Base-by-base conservation (phyloP, 1,284 basidiomycete genomes). In the Amylostereum chailletii region DNA sequence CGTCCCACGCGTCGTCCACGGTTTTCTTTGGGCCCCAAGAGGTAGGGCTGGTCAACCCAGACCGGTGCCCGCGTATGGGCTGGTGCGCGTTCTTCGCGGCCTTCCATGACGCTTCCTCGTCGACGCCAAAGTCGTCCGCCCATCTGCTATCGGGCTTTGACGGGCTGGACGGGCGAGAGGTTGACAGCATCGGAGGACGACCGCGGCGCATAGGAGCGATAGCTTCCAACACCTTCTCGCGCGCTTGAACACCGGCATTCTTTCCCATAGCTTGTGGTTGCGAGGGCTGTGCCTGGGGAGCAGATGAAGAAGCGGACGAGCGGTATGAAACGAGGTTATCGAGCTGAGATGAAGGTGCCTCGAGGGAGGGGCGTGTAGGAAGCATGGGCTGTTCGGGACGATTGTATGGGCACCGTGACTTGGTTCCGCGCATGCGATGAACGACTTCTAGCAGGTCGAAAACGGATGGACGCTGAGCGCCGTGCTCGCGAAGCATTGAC, bases 401-500 rank as follows among this genome's bases (percentile, higher is more conserved):
- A 10, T 63, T 70, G 58, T 94, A 94, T 39, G 81, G 71, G 60
- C 86, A 86, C 39, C 77, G 76, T 4, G 91, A 90, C 61, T 81
- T 85, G 1, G 91, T 91, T 9, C 90, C 90, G 34, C 90, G 85
- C 60, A 94, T 77, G 27, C 74, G 74, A 66, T 94, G 92, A 2
- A 92, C 86, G 49, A 78, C 76, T 38, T 71, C 69, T 31, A 94
- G 76, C 19, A 92, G 65, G 57, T 94, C 90, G 60, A 93, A 94
- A 7, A 87, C 85, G 4, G 79, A 75, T 7, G 92, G 91, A 31
- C 92, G 77, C 55, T 90, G 86, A 1, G 79, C 65, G 8, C 91
- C 90, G 58, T 92, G 86, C 61, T 94, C 92, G 44, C 85, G 82
- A 38, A 95, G 76, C 88, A 93, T 93, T 4, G 89, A 90, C 2